phyloP scores from a whole-genome alignment of 306 rosid genomes.

The Vigna mungo region DNA sequence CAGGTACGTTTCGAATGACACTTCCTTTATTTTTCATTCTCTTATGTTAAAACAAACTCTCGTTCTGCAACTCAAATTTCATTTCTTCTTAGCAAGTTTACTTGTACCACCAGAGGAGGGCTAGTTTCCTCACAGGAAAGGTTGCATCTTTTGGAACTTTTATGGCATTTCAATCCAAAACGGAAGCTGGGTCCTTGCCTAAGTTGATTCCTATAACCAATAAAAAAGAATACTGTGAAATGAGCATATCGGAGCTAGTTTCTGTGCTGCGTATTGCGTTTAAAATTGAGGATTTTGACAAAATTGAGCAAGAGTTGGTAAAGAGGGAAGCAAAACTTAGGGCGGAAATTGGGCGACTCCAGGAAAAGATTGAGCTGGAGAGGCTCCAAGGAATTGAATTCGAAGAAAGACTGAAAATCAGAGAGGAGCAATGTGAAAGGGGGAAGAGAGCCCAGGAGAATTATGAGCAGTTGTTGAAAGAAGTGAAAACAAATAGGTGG shows the following conservation, averaged over 20 bases:
- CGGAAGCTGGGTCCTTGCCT: slow-evolving; percentile 3
- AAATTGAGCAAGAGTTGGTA: slow-evolving; percentile 34
- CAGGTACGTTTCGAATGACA: not conserved
- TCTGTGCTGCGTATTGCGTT: slow-evolving; percentile 2
- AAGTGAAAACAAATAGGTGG: too few species aligned
- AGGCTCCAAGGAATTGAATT: not conserved
- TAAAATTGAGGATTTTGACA: not conserved
- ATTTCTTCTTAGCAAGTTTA: not conserved
- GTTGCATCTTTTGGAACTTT: not conserved
- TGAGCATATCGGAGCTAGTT: slow-evolving; percentile 35
- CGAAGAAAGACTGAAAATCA: slow-evolving; percentile 26
- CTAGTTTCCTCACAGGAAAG: not conserved
- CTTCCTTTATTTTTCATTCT: not conserved
- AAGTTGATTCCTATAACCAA: not conserved
- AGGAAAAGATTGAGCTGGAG: slow-evolving; percentile 16
- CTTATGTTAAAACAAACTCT: not conserved
- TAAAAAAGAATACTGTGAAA: not conserved
- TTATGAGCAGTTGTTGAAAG: too few species aligned
- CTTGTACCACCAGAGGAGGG: not conserved
- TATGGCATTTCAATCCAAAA: slow-evolving; percentile 6
- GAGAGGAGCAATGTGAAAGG: too few species aligned
- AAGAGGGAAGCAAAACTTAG: not conserved
- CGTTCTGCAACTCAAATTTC: not conserved
- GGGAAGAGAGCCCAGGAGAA: too few species aligned
- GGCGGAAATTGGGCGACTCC: too few species aligned